These are phyloP conservation scores for Macadamia tetraphylla DNA, from an alignment of 164 flowering plant species.

Conservation along the genomic window DNA sequence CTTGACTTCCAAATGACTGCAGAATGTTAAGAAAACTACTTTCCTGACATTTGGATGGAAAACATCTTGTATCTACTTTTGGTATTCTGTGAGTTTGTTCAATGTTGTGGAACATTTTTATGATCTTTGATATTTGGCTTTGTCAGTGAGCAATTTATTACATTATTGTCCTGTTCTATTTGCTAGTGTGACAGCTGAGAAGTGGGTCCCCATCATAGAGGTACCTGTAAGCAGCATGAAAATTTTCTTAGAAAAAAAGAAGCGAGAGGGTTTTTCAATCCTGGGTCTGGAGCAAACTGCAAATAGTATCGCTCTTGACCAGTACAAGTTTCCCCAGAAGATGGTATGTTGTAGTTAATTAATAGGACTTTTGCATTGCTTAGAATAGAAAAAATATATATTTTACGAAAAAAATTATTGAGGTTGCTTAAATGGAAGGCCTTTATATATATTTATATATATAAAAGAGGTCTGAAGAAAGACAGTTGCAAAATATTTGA, in stretches of 20 bases:
- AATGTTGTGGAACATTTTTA: background rate
- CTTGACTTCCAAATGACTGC: no score
- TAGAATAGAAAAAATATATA: no score
- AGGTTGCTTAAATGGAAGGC: no score
- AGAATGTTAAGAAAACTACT: background rate
- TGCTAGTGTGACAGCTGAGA: constrained; percentile 93
- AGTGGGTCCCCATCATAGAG: constrained; percentile 92
- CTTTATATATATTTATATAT: no score
- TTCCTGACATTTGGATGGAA: background rate
- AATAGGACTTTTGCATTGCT: background rate
- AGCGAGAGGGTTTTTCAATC: constrained; percentile 74
- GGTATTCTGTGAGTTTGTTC: background rate
- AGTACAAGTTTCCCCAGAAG: constrained; percentile 60
- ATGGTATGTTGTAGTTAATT: constrained; percentile 36
- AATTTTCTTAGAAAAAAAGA: constrained; percentile 72
- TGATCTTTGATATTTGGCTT: background rate
- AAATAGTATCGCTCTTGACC: constrained; percentile 75
- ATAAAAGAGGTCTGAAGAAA: no score
- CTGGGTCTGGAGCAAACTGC: constrained; percentile 99
- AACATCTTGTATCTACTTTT: background rate
- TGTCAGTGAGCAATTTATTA: background rate
- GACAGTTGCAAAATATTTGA: no score
- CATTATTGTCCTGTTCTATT: constrained; percentile 3
- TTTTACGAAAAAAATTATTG: no score
- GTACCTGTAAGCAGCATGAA: constrained; percentile 73